phyloP scores from a whole-genome alignment of 106 monocot species.

The Cymbidium sinense region DNA sequence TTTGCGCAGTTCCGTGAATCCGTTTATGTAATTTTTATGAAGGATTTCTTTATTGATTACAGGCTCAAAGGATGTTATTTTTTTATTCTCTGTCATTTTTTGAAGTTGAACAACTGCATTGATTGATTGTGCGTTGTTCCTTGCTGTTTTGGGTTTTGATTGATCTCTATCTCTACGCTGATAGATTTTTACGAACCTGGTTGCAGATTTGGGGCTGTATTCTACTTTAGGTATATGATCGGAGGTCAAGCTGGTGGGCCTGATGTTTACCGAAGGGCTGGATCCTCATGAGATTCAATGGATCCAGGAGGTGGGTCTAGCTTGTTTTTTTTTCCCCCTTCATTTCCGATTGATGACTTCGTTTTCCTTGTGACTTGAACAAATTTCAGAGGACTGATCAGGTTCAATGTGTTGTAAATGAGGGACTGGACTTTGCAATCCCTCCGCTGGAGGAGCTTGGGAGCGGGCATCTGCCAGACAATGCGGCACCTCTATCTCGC shows the following conservation, averaged over 20 bases:
- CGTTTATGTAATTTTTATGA: too few relatives aligned
- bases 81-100: background rate
- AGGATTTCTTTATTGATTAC: background rate
- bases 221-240: constrained; percentile 21
- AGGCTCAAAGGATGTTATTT: background rate
- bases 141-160: background rate
- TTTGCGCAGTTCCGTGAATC: too few relatives aligned
- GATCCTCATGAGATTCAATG: constrained; percentile 35
- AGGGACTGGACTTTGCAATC: constrained; percentile 33
- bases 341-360: background rate
- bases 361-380: background rate
- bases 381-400: constrained; percentile 25
- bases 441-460: constrained; percentile 76
- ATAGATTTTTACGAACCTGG: background rate
- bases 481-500: constrained; percentile 24
- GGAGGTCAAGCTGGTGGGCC: background rate
- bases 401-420: constrained; percentile 10
- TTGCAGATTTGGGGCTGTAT: constrained; percentile 5
- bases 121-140: background rate
- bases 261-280: constrained; percentile 50
- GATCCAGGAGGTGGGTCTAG: constrained; percentile 33
- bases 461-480: constrained; percentile 52
- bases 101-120: background rate
- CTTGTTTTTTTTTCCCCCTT: too few relatives aligned
- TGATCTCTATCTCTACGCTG: too few relatives aligned